phyloP scores from a whole-genome alignment of 768 basidiomycete genomes.

The Lentinula sp. region DNA sequence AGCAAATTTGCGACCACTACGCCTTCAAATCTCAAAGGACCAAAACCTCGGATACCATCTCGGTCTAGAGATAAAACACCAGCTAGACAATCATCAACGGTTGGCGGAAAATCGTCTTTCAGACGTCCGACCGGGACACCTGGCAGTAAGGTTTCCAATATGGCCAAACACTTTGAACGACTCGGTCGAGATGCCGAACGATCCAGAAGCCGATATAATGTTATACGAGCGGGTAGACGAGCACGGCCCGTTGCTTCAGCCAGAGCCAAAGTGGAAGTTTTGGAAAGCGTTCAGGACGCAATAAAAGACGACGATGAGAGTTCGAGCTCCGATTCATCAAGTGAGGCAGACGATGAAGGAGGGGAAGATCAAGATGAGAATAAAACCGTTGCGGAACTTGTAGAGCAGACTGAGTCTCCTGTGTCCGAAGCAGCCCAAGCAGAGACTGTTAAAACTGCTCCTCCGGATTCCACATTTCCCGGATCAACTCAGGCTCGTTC shows the following conservation, averaged over 20 bases:
- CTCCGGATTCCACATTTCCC: conserved; percentile 13
- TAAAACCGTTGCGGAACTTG: conserved; percentile 17
- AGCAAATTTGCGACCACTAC: conserved; percentile 22
- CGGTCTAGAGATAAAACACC: conserved; percentile 35
- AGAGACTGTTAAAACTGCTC: conserved; percentile 16
- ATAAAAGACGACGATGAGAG: conserved; percentile 74
- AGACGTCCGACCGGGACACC: conserved; percentile 43
- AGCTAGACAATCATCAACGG: conserved; percentile 35
- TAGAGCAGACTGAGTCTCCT: conserved; percentile 19
- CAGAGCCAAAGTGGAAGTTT: conserved; percentile 80
- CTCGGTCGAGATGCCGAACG: conserved; percentile 70
- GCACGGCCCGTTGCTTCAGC: conserved; percentile 89
- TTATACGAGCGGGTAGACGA: conserved; percentile 70
- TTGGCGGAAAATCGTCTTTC: conserved; percentile 44
- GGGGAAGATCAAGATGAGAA: conserved; percentile 16
- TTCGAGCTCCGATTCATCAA: conserved; percentile 59
- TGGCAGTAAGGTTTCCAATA: conserved; percentile 76
- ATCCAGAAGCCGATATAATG: conserved; percentile 73
- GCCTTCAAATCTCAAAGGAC: conserved; percentile 23
- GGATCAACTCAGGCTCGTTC: not conserved
- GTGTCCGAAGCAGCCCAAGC: conserved; percentile 21
- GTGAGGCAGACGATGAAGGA: conserved; percentile 25
- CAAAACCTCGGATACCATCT: conserved; percentile 30
- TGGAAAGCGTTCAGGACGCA: conserved; percentile 87
- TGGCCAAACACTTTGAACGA: conserved; percentile 87